Conservation (phyloP, 805 yeast species). For the Teunomyces aglyptinius region DNA sequence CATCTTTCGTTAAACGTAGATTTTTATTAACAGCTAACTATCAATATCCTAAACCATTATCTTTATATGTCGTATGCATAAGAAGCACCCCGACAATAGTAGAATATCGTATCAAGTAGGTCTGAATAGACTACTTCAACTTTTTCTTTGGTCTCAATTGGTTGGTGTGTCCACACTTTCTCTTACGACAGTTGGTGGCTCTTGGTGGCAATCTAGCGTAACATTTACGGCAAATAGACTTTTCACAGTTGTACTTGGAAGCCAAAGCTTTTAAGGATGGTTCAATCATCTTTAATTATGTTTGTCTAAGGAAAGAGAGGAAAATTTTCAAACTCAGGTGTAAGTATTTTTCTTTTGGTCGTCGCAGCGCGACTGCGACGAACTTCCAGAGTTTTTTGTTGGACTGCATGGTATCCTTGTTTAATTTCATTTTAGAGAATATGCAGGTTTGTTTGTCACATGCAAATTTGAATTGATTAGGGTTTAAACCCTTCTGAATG, state of each 20-base stretch:
- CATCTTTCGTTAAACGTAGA: constrained; percentile 3
- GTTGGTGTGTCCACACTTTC: constrained; percentile 99
- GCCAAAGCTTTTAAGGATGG: constrained; percentile 99
- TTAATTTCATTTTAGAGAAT: background rate
- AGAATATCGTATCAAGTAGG: constrained; percentile 2
- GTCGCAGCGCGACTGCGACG: constrained; percentile 1
- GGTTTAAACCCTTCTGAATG: background rate
- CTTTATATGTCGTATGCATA: background rate
- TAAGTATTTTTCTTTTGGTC: constrained; percentile 1
- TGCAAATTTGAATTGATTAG: background rate
- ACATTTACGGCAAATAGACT: constrained; percentile 98
- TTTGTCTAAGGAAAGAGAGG: constrained; percentile 7
- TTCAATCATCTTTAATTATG: constrained; percentile 69
- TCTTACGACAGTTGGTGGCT: constrained; percentile 99
- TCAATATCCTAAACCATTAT: constrained; percentile 2
- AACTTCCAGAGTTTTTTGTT: background rate
- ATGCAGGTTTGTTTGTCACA: background rate
- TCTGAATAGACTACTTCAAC: constrained; percentile 70
- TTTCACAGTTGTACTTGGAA: constrained; percentile 99
- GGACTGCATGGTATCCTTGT: background rate
- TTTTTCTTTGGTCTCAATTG: constrained; percentile 99
- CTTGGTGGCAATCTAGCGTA: constrained; percentile 99
- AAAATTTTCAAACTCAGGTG: constrained; percentile 2
- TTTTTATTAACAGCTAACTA: constrained; percentile 6
- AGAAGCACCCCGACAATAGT: background rate